phyloP scores from a whole-genome alignment of 805 yeast genomes.

The Osmozyma mogii region DNA sequence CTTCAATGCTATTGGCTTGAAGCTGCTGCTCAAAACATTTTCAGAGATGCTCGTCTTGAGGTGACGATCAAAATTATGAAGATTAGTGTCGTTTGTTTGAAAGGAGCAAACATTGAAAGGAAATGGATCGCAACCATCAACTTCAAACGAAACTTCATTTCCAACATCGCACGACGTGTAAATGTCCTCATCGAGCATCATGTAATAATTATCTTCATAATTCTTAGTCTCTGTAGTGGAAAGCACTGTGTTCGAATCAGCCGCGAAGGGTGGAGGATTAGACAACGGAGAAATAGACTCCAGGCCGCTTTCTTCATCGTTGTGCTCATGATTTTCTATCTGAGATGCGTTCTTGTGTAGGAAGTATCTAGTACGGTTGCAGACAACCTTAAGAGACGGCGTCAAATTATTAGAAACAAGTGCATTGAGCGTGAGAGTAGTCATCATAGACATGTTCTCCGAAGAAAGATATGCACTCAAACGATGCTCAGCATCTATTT shows the following conservation, averaged over 20 bases:
- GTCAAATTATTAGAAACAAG: slow-evolving; percentile 18
- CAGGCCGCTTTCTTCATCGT: slow-evolving; percentile 2
- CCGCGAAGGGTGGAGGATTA: slow-evolving; percentile 1
- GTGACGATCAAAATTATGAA: slow-evolving; percentile 25
- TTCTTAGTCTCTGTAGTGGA: slow-evolving; percentile 9
- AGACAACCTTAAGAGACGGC: slow-evolving; percentile 24
- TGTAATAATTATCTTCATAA: slow-evolving; percentile 26
- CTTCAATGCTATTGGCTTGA: slow-evolving; percentile 14
- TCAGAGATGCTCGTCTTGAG: slow-evolving; percentile 22
- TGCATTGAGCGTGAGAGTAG: slow-evolving; percentile 23
- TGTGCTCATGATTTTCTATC: slow-evolving; percentile 10
- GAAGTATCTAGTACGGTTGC: slow-evolving; percentile 23
- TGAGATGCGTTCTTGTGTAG: slow-evolving; percentile 17
- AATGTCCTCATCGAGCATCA: slow-evolving; percentile 26
- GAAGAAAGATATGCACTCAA: slow-evolving; percentile 19
- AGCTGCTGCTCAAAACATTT: slow-evolving; percentile 15
- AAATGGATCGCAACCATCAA: slow-evolving; percentile 18
- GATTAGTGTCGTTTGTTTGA: slow-evolving; percentile 32
- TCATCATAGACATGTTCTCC: slow-evolving; percentile 9
- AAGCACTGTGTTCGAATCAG: slow-evolving; percentile 3
- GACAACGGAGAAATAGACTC: slow-evolving; percentile 6
- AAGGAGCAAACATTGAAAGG: slow-evolving; percentile 27
- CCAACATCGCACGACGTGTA: slow-evolving; percentile 21
- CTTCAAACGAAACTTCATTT: slow-evolving; percentile 11
- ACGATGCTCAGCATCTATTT: slow-evolving; percentile 10